Evolutionary conservation across 176 grass and related monocot genomes (phyloP), one percentile per base, ranked within the genome.

Genomic region (Bonia amplexicaulis): DNA sequence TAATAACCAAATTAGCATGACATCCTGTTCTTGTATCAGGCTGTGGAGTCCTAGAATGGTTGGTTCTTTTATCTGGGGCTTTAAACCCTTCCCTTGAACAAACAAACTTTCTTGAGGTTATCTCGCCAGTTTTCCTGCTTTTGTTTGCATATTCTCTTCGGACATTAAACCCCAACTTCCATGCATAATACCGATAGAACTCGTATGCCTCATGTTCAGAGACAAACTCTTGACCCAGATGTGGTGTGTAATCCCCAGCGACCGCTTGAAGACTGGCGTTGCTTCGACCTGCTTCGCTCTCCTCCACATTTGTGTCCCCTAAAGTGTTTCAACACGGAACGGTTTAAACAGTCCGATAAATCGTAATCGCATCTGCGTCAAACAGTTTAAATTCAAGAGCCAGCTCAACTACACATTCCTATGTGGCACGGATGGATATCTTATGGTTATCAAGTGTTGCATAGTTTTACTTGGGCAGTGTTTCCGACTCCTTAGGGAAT

Each of bases 71-170:
- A 71, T 93, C 92, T 4, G 29, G 82, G 22, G 78, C 71, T 75
- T 87, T 77, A 53, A 94, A 94, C 16, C 89, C 92, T 74, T 94
- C 92, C 17, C 73, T 85, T 6, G 82, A 94, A 74, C 88, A 94
- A 41, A 80, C 85, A 54, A 84, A 89, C 74, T 84, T 91, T 62
- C 89, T 85, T 16, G 86, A 94, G 17, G 74, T 94, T 71, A 90
- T 82, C 27, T 80, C 48, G 6, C 83, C 86, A 6, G 68, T 91
- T 77, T 91, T 91, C 51, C 52, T 84, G 75, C 78, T 86, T 64
- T 86, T 90, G 73, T 94, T 91, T n/a, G 77, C 73, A 22, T 91
- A 94, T 58, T 86, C 83, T 71, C 74, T 87, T 40, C 86, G 67
- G 17, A 94, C 69, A 51, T 17, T 83, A 52, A 94, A 94, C 5